Conservation (phyloP, 2,329 filamentous ascomycete genomes). For the Coniochaeta ligniaria region DNA sequence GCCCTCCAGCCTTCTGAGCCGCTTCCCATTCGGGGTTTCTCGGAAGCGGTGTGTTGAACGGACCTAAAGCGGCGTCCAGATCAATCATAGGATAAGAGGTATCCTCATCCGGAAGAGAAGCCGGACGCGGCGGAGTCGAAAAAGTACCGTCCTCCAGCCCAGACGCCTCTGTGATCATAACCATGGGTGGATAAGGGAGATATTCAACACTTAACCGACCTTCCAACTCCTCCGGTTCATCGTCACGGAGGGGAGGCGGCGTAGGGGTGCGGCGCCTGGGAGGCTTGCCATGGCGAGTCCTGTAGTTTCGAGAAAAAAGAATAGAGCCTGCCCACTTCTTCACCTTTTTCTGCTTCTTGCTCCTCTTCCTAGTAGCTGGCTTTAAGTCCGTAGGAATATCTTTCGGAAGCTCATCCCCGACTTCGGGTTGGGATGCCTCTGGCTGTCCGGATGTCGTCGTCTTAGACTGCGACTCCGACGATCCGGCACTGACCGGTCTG, state of each 20-base stretch:
- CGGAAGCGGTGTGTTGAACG: conserved; percentile 74
- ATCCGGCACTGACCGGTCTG: conserved; percentile 39
- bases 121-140: conserved; percentile 29
- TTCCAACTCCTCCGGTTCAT: conserved; percentile 20
- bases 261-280: conserved; percentile 37
- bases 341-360: conserved; percentile 58
- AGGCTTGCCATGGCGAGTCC: conserved; percentile 36
- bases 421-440: neutral
- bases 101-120: conserved; percentile 47
- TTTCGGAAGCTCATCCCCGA: neutral
- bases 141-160: conserved; percentile 18
- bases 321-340: conserved; percentile 66
- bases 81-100: conserved; percentile 78
- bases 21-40: conserved; percentile 61
- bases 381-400: conserved; percentile 11
- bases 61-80: conserved; percentile 84
- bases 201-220: conserved; percentile 13
- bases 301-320: conserved; percentile 57
- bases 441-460: conserved; percentile 1
- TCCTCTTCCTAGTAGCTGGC: conserved; percentile 18
- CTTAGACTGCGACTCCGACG: conserved; percentile 29
- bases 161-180: conserved; percentile 33
- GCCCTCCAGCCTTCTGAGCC: conserved; percentile 50
- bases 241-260: conserved; percentile 29
- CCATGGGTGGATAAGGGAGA: conserved; percentile 24